Base-by-base conservation (phyloP, 257 asterid species). In the Solanum gracilifrons region DNA sequence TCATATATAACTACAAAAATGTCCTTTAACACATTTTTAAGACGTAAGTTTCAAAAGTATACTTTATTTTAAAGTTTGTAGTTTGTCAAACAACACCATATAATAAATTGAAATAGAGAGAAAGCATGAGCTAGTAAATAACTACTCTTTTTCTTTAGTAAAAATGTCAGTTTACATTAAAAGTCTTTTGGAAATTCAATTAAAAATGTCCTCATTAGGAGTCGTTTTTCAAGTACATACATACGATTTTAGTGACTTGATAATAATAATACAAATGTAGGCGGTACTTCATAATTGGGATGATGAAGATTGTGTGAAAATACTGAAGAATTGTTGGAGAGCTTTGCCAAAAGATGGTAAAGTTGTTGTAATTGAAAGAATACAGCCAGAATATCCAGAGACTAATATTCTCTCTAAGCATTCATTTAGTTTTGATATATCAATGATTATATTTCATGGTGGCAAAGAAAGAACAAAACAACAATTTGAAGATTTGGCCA, bases 211-310 rank as follows among this genome's bases (percentile, higher is more conserved):
- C 9, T 6, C 9, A 51, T 51, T 48, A 15, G 62, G 62, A 51
- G 62, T 51, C 62, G 4, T 51, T 51, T 51, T 60, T 6, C 71
- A 72, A 72, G 25, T 72, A 35, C 82, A 51, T 16, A 51, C 20
- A n/a, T n/a, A n/a, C n/a, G n/a, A n/a, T n/a, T n/a, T n/a, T n/a
- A n/a, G n/a, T 35, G 20, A 74, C 51, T 23, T 36, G 51, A 6
- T 36, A 21, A 21, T 72, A 18, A 32, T 36, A 21, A 55, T n/a
- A n/a, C 0, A 60, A 5, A 33, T n/a, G 18, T 64, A 90, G 91
- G 80, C n/a, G 33, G 8, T 90, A n/a, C 90, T 90, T 84, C 89
- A 88, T 55, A 89, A 88, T 82, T 90, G 89, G 92, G 83, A 86
- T 43, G 88, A 88, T 31, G 88, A 88, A 3, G 37, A 87, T 62